Percentiles rank a stretch among this genome's conserved stretches.
phyloP scores from a whole-genome alignment of 1,284 basidiomycete genomes.

The Gymnopus androsaceus region DNA sequence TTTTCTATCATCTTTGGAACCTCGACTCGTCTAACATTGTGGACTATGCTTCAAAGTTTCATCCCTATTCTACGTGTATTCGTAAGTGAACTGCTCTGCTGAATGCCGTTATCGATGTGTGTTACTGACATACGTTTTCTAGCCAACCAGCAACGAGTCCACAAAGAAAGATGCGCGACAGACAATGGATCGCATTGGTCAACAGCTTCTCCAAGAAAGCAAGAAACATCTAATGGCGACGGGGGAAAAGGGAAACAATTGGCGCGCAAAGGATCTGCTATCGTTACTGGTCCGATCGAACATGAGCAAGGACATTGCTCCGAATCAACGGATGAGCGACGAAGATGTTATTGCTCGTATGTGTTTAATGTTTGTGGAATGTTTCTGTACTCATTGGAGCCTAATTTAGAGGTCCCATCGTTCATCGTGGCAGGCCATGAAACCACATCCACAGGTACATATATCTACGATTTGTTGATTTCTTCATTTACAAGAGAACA shows the following conservation, averaged over 20 bases:
- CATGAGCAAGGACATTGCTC: slow-evolving; percentile 37
- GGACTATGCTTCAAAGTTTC: slow-evolving; percentile 23
- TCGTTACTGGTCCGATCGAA: slow-evolving; percentile 43
- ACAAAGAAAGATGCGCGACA: background rate
- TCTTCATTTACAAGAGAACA: no score
- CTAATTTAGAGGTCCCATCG: slow-evolving; percentile 28
- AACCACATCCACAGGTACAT: slow-evolving; percentile 32
- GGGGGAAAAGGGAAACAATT: slow-evolving; percentile 29
- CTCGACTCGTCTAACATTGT: background rate
- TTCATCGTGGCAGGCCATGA: slow-evolving; percentile 43
- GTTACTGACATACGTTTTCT: background rate
- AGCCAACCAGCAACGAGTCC: slow-evolving; percentile 5
- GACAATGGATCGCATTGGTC: slow-evolving; percentile 35
- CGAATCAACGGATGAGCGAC: slow-evolving; percentile 42
- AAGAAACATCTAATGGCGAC: slow-evolving; percentile 33
- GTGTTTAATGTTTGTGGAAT: slow-evolving; percentile 25
- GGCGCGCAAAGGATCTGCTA: slow-evolving; percentile 27
- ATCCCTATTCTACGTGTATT: slow-evolving; percentile 24
- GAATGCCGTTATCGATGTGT: background rate
- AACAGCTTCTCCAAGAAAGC: slow-evolving; percentile 38
- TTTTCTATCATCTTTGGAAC: slow-evolving; percentile 31
- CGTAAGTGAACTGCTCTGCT: background rate
- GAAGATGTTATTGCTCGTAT: slow-evolving; percentile 54
- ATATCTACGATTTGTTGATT: no score
- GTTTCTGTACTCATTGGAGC: no score